Conservation (phyloP, 495 filamentous ascomycete genomes). For the Penicillium waksmanii region DNA sequence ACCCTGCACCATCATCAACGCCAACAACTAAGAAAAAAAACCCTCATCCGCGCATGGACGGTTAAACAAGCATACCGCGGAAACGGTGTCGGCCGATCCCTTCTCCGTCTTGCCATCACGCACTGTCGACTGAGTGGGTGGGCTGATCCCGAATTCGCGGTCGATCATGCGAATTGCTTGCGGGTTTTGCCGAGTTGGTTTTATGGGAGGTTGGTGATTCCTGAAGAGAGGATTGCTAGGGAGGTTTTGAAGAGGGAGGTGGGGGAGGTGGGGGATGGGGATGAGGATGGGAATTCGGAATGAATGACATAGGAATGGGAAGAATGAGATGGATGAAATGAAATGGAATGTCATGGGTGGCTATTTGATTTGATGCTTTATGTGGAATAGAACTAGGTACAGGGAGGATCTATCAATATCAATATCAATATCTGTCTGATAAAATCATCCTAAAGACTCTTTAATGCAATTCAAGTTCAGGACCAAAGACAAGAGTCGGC, state of each 20-base stretch:
- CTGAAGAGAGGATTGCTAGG: background rate
- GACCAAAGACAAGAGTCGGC: background rate
- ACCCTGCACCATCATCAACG: background rate
- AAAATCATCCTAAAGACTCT: too few species aligned
- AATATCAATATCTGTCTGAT: too few species aligned
- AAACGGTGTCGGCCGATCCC: constrained; percentile 74
- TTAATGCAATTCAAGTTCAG: background rate
- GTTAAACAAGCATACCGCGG: constrained; percentile 67
- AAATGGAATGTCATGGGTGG: too few species aligned
- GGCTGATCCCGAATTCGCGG: constrained; percentile 62
- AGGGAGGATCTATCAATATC: too few species aligned
- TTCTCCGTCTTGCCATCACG: constrained; percentile 48
- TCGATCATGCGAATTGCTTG: constrained; percentile 66
- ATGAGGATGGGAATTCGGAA: too few species aligned
- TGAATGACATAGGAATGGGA: too few species aligned
- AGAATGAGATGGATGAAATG: too few species aligned
- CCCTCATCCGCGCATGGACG: constrained; percentile 75
- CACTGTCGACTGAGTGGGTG: constrained; percentile 59
- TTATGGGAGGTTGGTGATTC: constrained; percentile 15
- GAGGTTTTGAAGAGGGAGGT: background rate
- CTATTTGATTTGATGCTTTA: background rate
- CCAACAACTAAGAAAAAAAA: background rate
- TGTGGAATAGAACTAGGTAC: background rate
- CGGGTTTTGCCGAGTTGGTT: constrained; percentile 12
- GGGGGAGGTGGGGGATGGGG: background rate